Conservation (phyloP, 129 eudicot species). For the Daucus carota region DH1_v3.0 NC_030384.2:31910001-31910500, state of each 20-base stretch:
- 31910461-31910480: background rate
- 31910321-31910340: background rate
- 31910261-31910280: background rate
- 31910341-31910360: background rate
- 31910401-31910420: background rate
- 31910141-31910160: constrained; percentile 20
- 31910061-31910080: too few species aligned
- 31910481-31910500: constrained; percentile 4
- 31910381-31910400: background rate
- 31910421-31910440: background rate
- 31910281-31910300: background rate
- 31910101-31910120: background rate
- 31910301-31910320: background rate
- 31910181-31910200: background rate
- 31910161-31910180: background rate
- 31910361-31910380: background rate
- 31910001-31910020: too few species aligned
- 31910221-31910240: constrained; percentile 8
- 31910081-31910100: background rate
- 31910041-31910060: background rate
- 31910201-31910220: background rate
- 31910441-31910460: background rate
- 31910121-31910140: constrained; percentile 17
- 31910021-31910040: background rate
- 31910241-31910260: too few species aligned